Evolutionary conservation across 2,329 filamentous ascomycete species (phyloP).

Genomic region (Beauveria australis): DNA sequence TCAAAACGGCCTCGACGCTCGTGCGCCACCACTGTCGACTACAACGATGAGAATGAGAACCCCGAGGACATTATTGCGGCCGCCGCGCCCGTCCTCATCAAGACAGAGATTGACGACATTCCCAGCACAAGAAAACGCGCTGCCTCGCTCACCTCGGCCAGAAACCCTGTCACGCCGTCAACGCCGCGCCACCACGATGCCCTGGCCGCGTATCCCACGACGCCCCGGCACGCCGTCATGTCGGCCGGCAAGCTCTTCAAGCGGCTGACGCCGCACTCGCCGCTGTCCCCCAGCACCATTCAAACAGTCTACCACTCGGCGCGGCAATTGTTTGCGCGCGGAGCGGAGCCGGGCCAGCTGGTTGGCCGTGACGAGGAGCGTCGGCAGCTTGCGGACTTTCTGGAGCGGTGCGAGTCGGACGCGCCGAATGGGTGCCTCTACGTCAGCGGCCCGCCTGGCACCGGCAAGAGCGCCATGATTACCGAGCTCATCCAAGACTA

Average conservation of each 20-base stretch:
- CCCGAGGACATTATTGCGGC: slow-evolving; percentile 26
- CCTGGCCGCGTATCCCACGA: slow-evolving; percentile 61
- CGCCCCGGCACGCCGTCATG: slow-evolving; percentile 77
- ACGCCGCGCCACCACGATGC: slow-evolving; percentile 76
- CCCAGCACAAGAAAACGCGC: slow-evolving; percentile 18
- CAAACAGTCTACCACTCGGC: slow-evolving; percentile 81
- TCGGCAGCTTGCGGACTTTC: slow-evolving; percentile 59
- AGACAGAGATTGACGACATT: slow-evolving; percentile 33
- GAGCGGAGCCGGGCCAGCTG: slow-evolving; percentile 64
- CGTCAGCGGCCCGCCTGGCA: slow-evolving; percentile 90
- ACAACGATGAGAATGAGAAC: slow-evolving; percentile 63
- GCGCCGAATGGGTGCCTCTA: slow-evolving; percentile 76
- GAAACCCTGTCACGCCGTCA: slow-evolving; percentile 56
- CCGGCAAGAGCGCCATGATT: slow-evolving; percentile 92
- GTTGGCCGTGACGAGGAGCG: slow-evolving; percentile 67
- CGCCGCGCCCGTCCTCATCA: slow-evolving; percentile 26
- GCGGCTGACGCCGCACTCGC: slow-evolving; percentile 70
- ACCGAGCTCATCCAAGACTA: slow-evolving; percentile 64
- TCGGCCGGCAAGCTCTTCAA: slow-evolving; percentile 67
- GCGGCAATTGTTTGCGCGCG: slow-evolving; percentile 77
- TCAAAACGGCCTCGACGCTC: slow-evolving; percentile 38
- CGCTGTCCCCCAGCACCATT: slow-evolving; percentile 57
- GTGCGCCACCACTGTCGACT: slow-evolving; percentile 31
- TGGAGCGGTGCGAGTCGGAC: slow-evolving; percentile 53
- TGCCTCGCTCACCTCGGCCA: slow-evolving; percentile 25